These are phyloP conservation scores for Umbelopsis vinacea DNA, from an alignment of 192 early-diverging fungal genomes.

Conservation along the genomic window DNA sequence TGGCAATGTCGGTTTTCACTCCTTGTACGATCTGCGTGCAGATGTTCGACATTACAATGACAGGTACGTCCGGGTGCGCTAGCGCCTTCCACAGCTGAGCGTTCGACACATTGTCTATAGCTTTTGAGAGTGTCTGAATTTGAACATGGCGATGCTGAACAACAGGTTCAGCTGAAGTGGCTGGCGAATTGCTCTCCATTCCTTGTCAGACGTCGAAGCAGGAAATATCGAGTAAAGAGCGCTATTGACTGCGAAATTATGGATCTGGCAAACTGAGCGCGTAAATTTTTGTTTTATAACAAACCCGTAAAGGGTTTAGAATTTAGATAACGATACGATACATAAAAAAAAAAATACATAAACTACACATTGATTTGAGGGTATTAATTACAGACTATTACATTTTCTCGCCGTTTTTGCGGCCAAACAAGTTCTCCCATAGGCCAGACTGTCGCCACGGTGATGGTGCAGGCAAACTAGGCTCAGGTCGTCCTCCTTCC, in stretches of 20 bases:
- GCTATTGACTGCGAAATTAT: too few species aligned
- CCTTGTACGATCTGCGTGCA: conserved; percentile 3
- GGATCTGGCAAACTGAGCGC: neutral
- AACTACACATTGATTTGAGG: neutral
- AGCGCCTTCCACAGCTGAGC: neutral
- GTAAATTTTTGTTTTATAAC: neutral
- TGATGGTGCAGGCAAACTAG: neutral
- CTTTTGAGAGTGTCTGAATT: conserved; percentile 2
- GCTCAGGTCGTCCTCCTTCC: conserved; percentile 7
- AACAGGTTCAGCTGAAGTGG: neutral
- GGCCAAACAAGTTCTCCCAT: conserved; percentile 15
- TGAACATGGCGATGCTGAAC: conserved; percentile 22
- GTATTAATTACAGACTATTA: neutral
- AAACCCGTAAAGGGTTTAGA: neutral
- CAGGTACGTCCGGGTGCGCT: neutral
- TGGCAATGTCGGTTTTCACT: neutral
- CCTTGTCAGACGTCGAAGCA: neutral
- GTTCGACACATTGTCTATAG: too few species aligned
- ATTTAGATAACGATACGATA: too few species aligned
- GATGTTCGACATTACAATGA: conserved; percentile 4
- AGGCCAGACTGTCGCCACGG: neutral
- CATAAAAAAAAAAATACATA: too few species aligned
- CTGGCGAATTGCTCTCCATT: neutral
- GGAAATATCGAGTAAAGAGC: neutral
- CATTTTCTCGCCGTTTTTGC: neutral